phyloP scores from a whole-genome alignment of 2,329 filamentous ascomycete genomes.

The Blastomyces emzantsi region DNA sequence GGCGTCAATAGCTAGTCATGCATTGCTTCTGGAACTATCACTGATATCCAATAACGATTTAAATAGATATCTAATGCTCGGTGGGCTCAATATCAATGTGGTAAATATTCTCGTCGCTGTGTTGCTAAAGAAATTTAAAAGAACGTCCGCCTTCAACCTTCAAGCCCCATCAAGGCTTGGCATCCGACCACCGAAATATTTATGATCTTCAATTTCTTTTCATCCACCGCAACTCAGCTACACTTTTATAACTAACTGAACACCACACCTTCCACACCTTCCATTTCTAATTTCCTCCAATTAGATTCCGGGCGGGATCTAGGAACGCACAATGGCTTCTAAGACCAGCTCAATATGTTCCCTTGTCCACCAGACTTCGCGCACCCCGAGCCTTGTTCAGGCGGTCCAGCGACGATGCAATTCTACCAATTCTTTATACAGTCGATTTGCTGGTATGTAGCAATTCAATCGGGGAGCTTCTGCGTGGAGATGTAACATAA shows the following conservation, averaged over 20 bases:
- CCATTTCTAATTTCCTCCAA: too few relatives aligned
- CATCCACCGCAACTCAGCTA: background rate
- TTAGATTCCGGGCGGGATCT: background rate
- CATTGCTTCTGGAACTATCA: background rate
- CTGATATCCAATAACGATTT: background rate
- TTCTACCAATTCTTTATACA: slow-evolving; percentile 5
- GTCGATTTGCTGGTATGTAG: slow-evolving; percentile 5
- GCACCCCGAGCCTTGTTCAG: background rate
- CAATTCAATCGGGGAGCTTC: too few relatives aligned
- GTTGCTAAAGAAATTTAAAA: background rate
- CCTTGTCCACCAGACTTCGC: background rate
- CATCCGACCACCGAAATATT: background rate
- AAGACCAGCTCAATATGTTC: background rate
- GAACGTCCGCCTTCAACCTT: background rate
- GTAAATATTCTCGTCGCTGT: background rate
- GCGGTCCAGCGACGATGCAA: slow-evolving; percentile 6
- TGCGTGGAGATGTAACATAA: background rate
- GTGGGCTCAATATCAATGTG: background rate
- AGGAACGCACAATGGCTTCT: slow-evolving; percentile 1
- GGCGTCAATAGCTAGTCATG: background rate
- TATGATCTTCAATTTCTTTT: background rate
- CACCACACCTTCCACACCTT: too few relatives aligned
- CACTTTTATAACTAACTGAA: background rate
- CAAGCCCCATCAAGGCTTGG: background rate
- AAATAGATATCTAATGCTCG: background rate